Percentiles rank a stretch among this genome's conserved stretches.
Conservation (phyloP, 108 stramenopile genomes). For the Cyclotella atomus region DNA sequence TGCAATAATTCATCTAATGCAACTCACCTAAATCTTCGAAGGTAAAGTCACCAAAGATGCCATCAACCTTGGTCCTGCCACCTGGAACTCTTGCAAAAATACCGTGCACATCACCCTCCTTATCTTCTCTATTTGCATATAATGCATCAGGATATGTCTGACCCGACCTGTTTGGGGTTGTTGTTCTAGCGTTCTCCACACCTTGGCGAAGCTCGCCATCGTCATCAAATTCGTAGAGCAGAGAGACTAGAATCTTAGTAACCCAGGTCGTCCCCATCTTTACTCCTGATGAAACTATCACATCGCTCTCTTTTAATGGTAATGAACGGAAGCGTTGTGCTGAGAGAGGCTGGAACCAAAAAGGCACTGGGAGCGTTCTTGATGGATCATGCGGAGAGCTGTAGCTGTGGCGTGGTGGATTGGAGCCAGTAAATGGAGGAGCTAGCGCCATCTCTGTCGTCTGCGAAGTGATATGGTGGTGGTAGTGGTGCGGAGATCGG, state of each 20-base stretch:
- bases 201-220: background rate
- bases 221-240: constrained; percentile 24
- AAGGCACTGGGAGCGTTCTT: constrained; percentile 36
- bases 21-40: constrained; percentile 30
- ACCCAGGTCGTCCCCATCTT: constrained; percentile 54
- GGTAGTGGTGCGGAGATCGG: no score
- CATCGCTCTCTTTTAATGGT: constrained; percentile 1
- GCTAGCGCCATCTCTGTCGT: background rate
- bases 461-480: no score
- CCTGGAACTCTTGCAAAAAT: constrained; percentile 5
- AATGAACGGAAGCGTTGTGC: constrained; percentile 18
- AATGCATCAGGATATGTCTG: constrained; percentile 41
- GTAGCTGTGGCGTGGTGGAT: constrained; percentile 11
- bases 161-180: constrained; percentile 7
- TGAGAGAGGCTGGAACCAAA: constrained; percentile 31
- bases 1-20: no score
- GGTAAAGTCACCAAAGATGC: constrained; percentile 35
- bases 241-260: constrained; percentile 4
- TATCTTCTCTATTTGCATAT: constrained; percentile 11
- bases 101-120: background rate
- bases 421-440: constrained; percentile 16
- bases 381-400: background rate
- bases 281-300: constrained; percentile 27
- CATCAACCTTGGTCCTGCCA: background rate
- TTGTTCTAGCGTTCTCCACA: background rate